Conservation (phyloP, 2,329 filamentous ascomycete genomes). For the Phialemoniopsis sp. region DNA sequence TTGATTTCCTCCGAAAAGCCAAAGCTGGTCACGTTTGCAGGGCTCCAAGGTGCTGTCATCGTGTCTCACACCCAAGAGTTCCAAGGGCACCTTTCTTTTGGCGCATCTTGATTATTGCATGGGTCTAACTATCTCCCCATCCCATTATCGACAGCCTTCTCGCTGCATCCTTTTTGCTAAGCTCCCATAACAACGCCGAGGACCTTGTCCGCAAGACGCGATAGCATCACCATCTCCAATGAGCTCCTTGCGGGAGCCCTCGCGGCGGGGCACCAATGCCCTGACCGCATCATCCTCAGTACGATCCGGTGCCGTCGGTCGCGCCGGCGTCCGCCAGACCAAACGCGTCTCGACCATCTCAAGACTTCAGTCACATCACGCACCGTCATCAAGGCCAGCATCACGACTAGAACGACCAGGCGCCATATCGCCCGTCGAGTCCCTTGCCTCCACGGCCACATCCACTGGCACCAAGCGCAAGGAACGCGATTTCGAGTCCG, state of each 20-base stretch:
- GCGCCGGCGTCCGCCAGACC: conserved; percentile 19
- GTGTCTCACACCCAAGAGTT: no score
- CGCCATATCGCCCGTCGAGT: conserved; percentile 67
- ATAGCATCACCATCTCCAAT: conserved; percentile 1
- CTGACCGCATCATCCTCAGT: conserved; percentile 9
- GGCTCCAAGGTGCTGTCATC: no score
- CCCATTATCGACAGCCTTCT: no score
- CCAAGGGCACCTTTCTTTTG: no score
- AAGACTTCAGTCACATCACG: conserved; percentile 10
- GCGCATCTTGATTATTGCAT: no score
- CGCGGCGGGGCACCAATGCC: conserved; percentile 22
- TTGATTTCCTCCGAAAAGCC: no score
- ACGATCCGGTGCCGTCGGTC: conserved; percentile 13
- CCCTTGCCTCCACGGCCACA: conserved; percentile 56
- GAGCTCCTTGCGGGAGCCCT: conserved; percentile 10
- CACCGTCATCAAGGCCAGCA: conserved; percentile 8
- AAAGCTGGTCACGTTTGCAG: no score
- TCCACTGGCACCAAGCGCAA: conserved; percentile 72
- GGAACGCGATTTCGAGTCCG: conserved; percentile 73
- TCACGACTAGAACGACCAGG: conserved; percentile 29
- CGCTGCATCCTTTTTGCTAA: no score
- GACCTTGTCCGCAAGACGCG: conserved; percentile 9
- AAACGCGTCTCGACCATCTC: conserved; percentile 14
- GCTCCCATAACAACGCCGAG: conserved; percentile 7
- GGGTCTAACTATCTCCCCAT: no score